Evolutionary conservation across 352 stramenopile genomes (phyloP).

Genomic region (Pythium graminicola): DNA sequence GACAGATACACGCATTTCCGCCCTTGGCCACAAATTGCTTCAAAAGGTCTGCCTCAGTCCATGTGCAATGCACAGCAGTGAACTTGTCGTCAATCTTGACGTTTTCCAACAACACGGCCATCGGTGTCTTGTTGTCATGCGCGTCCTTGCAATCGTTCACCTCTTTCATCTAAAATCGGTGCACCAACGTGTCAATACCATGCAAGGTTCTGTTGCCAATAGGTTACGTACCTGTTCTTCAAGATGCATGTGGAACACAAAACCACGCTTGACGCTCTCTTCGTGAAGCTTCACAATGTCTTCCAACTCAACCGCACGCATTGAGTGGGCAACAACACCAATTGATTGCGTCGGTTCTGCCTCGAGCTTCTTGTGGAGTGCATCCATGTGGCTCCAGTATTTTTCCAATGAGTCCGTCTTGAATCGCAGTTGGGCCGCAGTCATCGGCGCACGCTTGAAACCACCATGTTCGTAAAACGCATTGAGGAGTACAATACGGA

Average conservation of each 20-base stretch:
- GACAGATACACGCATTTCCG: constrained; percentile 71
- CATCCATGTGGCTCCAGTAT: constrained; percentile 71
- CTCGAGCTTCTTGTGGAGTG: constrained; percentile 28
- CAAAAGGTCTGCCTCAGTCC: constrained; percentile 50
- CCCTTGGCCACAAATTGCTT: constrained; percentile 50
- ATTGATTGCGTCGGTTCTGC: constrained; percentile 40
- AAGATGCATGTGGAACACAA: constrained; percentile 19
- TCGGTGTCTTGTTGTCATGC: constrained; percentile 47
- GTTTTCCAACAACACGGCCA: constrained; percentile 59
- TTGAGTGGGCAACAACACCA: constrained; percentile 69
- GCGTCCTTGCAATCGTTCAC: constrained; percentile 67
- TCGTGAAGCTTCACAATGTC: constrained; percentile 63
- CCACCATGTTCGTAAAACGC: constrained; percentile 70
- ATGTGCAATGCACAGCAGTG: constrained; percentile 72
- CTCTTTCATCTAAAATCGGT: constrained; percentile 40
- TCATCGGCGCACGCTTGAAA: constrained; percentile 54
- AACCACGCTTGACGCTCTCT: constrained; percentile 48
- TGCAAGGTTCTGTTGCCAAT: not conserved
- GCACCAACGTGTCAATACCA: not conserved
- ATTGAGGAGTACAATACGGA: constrained; percentile 69
- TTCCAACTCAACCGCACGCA: constrained; percentile 53
- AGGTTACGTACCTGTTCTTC: constrained; percentile 12
- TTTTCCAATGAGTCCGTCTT: constrained; percentile 54
- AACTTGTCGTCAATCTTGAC: constrained; percentile 66
- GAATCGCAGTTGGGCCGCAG: constrained; percentile 59